A percentile compares a stretch with the other conserved stretches of the same genome.
Conservation (phyloP, 1,284 basidiomycete genomes). For the Cystobasidium slooffiae region DNA sequence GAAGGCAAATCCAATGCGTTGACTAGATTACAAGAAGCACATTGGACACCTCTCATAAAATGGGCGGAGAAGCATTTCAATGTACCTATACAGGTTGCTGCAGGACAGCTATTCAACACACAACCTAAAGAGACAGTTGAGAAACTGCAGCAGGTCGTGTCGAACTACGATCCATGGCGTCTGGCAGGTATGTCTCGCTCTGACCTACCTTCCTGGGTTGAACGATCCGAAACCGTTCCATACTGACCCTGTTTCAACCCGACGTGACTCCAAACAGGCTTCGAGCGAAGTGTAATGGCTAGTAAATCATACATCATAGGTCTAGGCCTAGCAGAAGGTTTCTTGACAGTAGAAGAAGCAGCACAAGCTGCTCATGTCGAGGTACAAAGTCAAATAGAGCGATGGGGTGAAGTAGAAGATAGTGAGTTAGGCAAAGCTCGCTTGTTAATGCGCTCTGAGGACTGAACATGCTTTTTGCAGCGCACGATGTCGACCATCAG, state of each 20-base stretch:
- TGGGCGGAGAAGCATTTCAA: conserved; percentile 74
- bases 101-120: conserved; percentile 68
- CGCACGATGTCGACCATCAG: conserved; percentile 95
- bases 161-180: conserved; percentile 75
- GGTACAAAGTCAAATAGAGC: conserved; percentile 89
- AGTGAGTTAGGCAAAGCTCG: conserved; percentile 65
- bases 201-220: no score
- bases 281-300: conserved; percentile 87
- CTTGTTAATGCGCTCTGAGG: not conserved
- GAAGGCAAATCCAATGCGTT: conserved; percentile 75
- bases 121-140: conserved; percentile 72
- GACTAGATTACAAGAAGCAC: conserved; percentile 76
- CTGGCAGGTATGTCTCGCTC: conserved; percentile 62
- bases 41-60: conserved; percentile 86
- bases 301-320: conserved; percentile 91
- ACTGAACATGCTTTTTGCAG: conserved; percentile 59
- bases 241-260: not conserved
- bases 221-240: conserved; percentile 52
- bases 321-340: conserved; percentile 77
- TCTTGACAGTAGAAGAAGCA: conserved; percentile 80
- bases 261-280: conserved; percentile 60
- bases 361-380: conserved; percentile 86
- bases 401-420: conserved; percentile 99
- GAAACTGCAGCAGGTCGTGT: conserved; percentile 66
- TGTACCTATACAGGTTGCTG: conserved; percentile 66